Evolutionary conservation across 1,284 basidiomycete genomes (phyloP), one percentile per base, ranked within the genome.

Genomic region (Polyporus tsugae): DNA sequence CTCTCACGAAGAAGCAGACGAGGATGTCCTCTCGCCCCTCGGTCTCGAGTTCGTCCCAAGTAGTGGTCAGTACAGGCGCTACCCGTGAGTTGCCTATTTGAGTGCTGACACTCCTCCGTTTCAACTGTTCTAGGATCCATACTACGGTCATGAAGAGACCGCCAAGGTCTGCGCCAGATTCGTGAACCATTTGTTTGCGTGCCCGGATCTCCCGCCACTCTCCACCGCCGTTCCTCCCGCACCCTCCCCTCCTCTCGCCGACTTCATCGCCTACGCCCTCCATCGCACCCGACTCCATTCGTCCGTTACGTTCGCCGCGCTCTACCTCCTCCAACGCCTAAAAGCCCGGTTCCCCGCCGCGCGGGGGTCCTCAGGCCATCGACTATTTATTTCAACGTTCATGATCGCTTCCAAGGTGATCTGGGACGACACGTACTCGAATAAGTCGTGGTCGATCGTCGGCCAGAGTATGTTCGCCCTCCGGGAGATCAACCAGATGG

Each of bases 401-500:
- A 98, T 98, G 96, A 95, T 97, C 71, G 91, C 92, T 0, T 92
- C 90, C 2, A 96, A 96, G 80, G 93, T 95, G n/a, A 94, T 96
- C 73, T 96, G 95, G 81, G 95, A 98, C 84, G 95, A 98, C 79
- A 97, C 96, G 0, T 97, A 97, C 78, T 96, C 94, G 19, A 98
- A 98, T 88, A 96, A 96, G 81, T 96, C 94, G 0, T 98, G 96
- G 96, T 90, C 90, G 22, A 94, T 97, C 62, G 96, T 98, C 59
- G 95, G 94, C 0, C 95, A 97, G 78, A 91, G 91, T 63, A 93
- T 97, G 91, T 97, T 97, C 76, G 89, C 90, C 1, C 81, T 97
- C 2, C 88, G 93, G 52, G 96, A 98, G 84, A 92, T 97, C 76
- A 97, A 98, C 79, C 95, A 97, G 85, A 97, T 97, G 95, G 95